Conservation (phyloP, 2,329 filamentous ascomycete species). For the Geosmithia putterillii region DNA sequence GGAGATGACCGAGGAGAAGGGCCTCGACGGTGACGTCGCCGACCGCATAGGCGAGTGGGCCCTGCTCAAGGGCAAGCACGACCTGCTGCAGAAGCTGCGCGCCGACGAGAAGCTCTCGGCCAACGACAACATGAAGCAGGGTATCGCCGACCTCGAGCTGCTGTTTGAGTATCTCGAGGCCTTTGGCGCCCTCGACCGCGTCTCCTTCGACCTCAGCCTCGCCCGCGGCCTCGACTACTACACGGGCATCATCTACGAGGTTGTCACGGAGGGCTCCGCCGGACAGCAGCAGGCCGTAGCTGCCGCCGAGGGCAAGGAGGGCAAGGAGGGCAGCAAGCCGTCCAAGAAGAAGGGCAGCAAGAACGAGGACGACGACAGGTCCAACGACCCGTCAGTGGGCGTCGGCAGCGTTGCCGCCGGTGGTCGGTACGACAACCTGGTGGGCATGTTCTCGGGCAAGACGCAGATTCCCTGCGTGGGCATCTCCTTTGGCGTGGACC, state of each 20-base stretch:
- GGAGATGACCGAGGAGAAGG: constrained; percentile 91
- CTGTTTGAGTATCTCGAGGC: constrained; percentile 74
- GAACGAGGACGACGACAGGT: constrained; percentile 50
- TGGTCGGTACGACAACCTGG: constrained; percentile 83
- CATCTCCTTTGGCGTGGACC: constrained; percentile 88
- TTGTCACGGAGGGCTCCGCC: constrained; percentile 70
- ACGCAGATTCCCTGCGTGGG: constrained; percentile 53
- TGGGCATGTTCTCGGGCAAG: constrained; percentile 86
- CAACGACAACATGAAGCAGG: constrained; percentile 66
- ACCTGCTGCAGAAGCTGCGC: constrained; percentile 60
- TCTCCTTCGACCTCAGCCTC: constrained; percentile 83
- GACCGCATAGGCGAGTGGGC: constrained; percentile 83
- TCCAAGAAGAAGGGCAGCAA: constrained; percentile 36
- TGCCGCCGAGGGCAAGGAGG: constrained; percentile 16
- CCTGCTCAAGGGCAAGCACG: constrained; percentile 60
- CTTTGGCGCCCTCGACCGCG: constrained; percentile 57
- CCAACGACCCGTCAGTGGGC: constrained; percentile 67
- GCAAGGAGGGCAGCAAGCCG: constrained; percentile 11
- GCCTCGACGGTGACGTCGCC: constrained; percentile 61
- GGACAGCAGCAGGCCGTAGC: constrained; percentile 31
- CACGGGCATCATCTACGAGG: constrained; percentile 83
- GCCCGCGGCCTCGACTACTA: constrained; percentile 90
- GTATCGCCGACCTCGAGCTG: constrained; percentile 67
- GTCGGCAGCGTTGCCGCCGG: constrained; percentile 84
- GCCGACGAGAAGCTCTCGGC: constrained; percentile 54